Evolutionary conservation across 164 flowering plant genomes (phyloP).

Genomic region (Echeveria elegans): DNA sequence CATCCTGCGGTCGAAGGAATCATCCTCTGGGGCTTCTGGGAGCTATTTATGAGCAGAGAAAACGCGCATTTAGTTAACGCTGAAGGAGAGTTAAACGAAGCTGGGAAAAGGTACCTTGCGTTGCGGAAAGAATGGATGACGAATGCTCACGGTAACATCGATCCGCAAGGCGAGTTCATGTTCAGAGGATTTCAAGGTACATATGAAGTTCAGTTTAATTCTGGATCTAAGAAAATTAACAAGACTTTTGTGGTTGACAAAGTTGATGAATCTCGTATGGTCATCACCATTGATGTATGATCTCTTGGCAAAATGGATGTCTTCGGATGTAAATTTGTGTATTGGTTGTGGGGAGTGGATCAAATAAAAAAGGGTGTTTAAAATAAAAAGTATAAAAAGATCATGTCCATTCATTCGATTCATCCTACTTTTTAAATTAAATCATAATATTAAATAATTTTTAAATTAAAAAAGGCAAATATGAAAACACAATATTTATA

Average conservation of each 20-base stretch:
- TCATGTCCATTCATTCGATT: too few relatives aligned
- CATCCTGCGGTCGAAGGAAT: conserved; percentile 81
- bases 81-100: conserved; percentile 79
- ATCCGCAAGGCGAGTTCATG: conserved; percentile 43
- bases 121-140: conserved; percentile 78
- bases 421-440: too few relatives aligned
- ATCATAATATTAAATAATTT: too few relatives aligned
- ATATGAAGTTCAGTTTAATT: conserved; percentile 38
- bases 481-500: too few relatives aligned
- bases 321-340: too few relatives aligned
- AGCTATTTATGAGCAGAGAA: conserved; percentile 76
- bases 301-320: too few relatives aligned
- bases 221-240: conserved; percentile 22
- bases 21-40: conserved; percentile 97
- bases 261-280: conserved; percentile 48
- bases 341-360: too few relatives aligned
- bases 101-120: conserved; percentile 55
- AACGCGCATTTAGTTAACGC: conserved; percentile 74
- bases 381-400: too few relatives aligned
- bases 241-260: conserved; percentile 69
- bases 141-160: conserved; percentile 46
- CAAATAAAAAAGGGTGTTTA: too few relatives aligned
- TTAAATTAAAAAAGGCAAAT: too few relatives aligned
- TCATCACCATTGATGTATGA: conserved; percentile 48
- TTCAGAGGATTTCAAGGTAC: conserved; percentile 84